These are phyloP conservation scores for Phytophthora quininea DNA, from an alignment of 352 stramenopile species.

Conservation along the genomic window DNA sequence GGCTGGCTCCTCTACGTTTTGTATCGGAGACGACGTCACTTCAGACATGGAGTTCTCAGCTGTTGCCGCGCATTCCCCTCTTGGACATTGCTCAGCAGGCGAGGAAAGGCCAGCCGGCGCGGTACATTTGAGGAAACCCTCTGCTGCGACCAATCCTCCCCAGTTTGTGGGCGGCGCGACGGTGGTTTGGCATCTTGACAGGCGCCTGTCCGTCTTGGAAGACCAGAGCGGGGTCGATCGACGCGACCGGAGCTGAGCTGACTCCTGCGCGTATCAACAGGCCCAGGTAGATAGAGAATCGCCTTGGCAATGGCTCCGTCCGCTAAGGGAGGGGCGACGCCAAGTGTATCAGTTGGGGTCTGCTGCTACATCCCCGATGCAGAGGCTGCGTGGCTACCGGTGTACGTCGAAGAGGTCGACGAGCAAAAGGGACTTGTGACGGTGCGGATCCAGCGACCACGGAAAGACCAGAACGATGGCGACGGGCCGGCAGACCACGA, in stretches of 20 bases:
- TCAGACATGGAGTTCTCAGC: conserved; percentile 34
- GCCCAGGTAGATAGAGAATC: conserved; percentile 1
- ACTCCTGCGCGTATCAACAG: not conserved
- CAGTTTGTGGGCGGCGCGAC: not conserved
- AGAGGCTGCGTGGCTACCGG: conserved; percentile 69
- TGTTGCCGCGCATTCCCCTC: conserved; percentile 38
- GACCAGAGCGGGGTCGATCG: conserved; percentile 20
- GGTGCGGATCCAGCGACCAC: conserved; percentile 40
- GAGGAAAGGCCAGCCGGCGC: conserved; percentile 26
- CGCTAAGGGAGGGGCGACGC: conserved; percentile 22
- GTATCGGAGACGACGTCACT: conserved; percentile 24
- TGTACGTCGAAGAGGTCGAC: conserved; percentile 70
- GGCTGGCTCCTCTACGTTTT: conserved; percentile 32
- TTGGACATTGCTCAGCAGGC: conserved; percentile 31
- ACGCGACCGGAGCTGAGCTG: not conserved
- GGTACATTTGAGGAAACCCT: conserved; percentile 12
- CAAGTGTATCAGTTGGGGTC: conserved; percentile 59
- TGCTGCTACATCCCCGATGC: conserved; percentile 81
- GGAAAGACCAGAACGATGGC: conserved; percentile 34
- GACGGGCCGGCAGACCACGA: conserved; percentile 29
- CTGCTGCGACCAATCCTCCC: conserved; percentile 10
- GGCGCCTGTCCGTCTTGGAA: conserved; percentile 18
- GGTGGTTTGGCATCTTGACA: not conserved
- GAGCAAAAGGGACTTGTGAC: conserved; percentile 49
- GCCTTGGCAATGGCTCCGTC: conserved; percentile 22